Evolutionary conservation across 2,329 filamentous ascomycete species (phyloP).

Genomic region (Pestalotiopsis fici): DNA sequence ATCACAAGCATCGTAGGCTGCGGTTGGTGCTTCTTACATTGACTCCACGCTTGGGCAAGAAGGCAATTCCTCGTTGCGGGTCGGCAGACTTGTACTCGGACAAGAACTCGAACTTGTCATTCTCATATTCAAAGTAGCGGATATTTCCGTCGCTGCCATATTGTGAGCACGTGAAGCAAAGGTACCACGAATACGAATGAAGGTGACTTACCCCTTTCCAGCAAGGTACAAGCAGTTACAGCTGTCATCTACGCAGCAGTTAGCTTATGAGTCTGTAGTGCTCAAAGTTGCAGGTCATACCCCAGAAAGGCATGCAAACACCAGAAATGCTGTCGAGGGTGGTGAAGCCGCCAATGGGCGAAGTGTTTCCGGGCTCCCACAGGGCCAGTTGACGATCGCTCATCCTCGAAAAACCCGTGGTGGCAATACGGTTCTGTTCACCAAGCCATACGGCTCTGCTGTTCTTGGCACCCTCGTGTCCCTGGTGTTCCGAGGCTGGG

Average conservation of each 20-base stretch:
- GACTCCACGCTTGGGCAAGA: slow-evolving; percentile 91
- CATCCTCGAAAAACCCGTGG: slow-evolving; percentile 97
- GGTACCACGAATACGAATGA: background rate
- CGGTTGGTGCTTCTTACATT: slow-evolving; percentile 59
- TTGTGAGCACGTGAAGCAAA: slow-evolving; percentile 6
- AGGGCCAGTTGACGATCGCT: slow-evolving; percentile 94
- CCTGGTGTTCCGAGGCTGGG: slow-evolving; percentile 79
- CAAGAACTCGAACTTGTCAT: slow-evolving; percentile 97
- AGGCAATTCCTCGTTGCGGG: slow-evolving; percentile 91
- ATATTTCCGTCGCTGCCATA: slow-evolving; percentile 86
- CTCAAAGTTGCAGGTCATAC: slow-evolving; percentile 32
- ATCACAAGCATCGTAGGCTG: background rate
- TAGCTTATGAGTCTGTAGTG: slow-evolving; percentile 29
- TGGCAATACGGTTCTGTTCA: slow-evolving; percentile 93
- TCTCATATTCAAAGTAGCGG: slow-evolving; percentile 96
- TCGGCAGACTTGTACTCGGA: slow-evolving; percentile 97
- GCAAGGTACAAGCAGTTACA: slow-evolving; percentile 95
- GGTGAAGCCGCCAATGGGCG: slow-evolving; percentile 88
- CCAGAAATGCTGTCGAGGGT: slow-evolving; percentile 94
- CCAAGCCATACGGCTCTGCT: slow-evolving; percentile 96
- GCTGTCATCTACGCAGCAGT: slow-evolving; percentile 67
- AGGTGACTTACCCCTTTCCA: slow-evolving; percentile 79
- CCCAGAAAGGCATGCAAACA: slow-evolving; percentile 99
- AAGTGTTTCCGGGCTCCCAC: slow-evolving; percentile 86
- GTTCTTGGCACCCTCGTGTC: slow-evolving; percentile 94